These are phyloP conservation scores for Cyberlindnera mrakii DNA, from an alignment of 805 yeast genomes.

Conservation along the genomic window DNA sequence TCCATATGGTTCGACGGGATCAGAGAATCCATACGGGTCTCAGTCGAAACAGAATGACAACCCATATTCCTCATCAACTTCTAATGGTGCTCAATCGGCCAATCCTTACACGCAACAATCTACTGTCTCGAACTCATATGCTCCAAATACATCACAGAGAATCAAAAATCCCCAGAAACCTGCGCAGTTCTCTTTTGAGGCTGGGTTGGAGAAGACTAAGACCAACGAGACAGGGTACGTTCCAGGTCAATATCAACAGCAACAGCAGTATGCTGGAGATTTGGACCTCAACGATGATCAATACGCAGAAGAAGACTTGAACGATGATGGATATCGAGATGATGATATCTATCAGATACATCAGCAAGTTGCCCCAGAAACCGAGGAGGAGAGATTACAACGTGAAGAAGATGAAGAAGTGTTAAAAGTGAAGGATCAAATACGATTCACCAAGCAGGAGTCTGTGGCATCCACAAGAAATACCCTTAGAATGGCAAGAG, in stretches of 20 bases:
- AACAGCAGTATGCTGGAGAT: constrained; percentile 5
- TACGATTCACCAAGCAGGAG: constrained; percentile 78
- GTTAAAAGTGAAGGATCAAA: constrained; percentile 77
- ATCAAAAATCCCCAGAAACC: constrained; percentile 14
- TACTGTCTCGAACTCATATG: neutral
- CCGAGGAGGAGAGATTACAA: constrained; percentile 28
- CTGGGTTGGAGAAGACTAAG: constrained; percentile 5
- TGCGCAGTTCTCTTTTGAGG: constrained; percentile 8
- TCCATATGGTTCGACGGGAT: no score
- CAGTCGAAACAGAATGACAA: no score
- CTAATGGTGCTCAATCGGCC: no score
- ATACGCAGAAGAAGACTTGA: constrained; percentile 26
- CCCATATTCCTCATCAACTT: no score
- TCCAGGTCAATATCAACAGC: constrained; percentile 6
- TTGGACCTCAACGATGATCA: constrained; percentile 12
- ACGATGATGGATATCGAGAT: constrained; percentile 18
- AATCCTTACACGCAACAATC: neutral
- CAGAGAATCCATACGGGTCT: no score
- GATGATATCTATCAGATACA: constrained; percentile 27
- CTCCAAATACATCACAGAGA: constrained; percentile 1
- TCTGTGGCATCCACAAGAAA: constrained; percentile 82
- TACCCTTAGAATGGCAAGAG: constrained; percentile 64
- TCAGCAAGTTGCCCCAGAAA: constrained; percentile 16
- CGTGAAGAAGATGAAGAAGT: constrained; percentile 81
- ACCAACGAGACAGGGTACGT: constrained; percentile 4